These are phyloP conservation scores for Tanacetum coccineum DNA, from an alignment of 129 eudicot genomes.

Conservation along the genomic window DNA sequence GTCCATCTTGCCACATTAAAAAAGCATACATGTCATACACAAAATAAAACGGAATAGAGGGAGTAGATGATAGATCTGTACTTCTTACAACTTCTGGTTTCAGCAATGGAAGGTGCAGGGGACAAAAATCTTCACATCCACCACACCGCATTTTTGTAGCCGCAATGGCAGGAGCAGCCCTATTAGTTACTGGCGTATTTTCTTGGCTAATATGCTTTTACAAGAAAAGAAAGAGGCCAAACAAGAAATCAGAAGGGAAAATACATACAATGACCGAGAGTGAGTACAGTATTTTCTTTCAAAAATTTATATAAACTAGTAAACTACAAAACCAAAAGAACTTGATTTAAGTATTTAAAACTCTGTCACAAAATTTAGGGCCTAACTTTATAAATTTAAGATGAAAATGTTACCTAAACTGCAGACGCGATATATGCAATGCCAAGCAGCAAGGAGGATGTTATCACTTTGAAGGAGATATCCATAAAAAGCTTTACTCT, in stretches of 20 bases:
- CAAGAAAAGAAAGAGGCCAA: conserved; percentile 38
- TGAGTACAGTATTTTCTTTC: conserved; percentile 28
- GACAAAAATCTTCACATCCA: conserved; percentile 35
- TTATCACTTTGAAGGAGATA: conserved; percentile 45
- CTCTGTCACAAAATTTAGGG: not conserved
- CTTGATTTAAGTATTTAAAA: not conserved
- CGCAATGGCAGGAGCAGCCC: conserved; percentile 40
- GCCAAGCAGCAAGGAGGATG: conserved; percentile 63
- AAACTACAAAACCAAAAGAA: not conserved
- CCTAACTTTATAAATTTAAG: not conserved
- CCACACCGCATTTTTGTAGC: conserved; percentile 38
- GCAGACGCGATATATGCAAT: conserved; percentile 78
- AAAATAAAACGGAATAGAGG: not conserved
- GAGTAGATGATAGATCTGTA: no score
- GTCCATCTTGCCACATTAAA: no score
- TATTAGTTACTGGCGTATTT: conserved; percentile 35
- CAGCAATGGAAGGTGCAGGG: conserved; percentile 57
- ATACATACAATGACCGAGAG: conserved; percentile 58
- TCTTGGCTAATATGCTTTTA: conserved; percentile 38
- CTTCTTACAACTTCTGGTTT: conserved; percentile 19
- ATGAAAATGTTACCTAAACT: conserved; percentile 2
- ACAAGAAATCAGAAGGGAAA: conserved; percentile 30
- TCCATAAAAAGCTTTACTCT: conserved; percentile 55
- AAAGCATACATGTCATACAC: not conserved
- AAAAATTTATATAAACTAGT: not conserved